Base-by-base conservation (phyloP, 2,329 filamentous ascomycete genomes). In the Keithomyces neogunnii region DNA sequence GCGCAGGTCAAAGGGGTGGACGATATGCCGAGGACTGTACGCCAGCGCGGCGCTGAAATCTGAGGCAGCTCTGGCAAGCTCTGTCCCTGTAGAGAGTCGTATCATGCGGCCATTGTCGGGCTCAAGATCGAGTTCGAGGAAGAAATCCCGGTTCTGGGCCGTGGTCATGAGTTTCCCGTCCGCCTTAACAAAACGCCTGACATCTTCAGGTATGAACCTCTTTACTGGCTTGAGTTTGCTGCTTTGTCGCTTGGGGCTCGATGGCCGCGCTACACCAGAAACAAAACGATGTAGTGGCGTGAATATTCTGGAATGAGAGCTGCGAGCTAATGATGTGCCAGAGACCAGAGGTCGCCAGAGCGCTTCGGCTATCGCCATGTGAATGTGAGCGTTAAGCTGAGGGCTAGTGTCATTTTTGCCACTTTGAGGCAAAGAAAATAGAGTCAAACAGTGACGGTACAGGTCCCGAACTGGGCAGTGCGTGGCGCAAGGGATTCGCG, bases 1-100 rank as follows among this genome's bases (percentile, higher is more conserved):
- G 5, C 56, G 56, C 11, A 67, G 55, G 49, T 71, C 61, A 51
- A 62, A 62, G 3, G 64, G 62, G 32, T 65, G 59, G 45, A 72
- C 55, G 50, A 66, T 55, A 54, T 72, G 63, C 7, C 52, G 48
- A 8, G 60, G 51, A 26, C 57, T 61, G 47, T 62, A 66, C 19
- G 56, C 57, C 6, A 69, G 39, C 2, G 49, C 55, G 47, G 62
- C 56, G 32, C 54, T 49, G 47, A 63, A 66, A 5, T 55, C 43
- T 3, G 50, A 48, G 8, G 48, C 29, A 4, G 63, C 39, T 19
- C 44, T 42, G 7, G 50, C 47, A 3, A 63, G 42, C 9, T 53
- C 53, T 0, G 35, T 35, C 29, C 45, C 53, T 10, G 50, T 39
- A 5, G 49, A 45, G 28, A 56, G 50, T n/a, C 50, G 52, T 19